These are phyloP conservation scores for Zea luxurians DNA, from an alignment of 176 grass and related monocot genomes.

Conservation along the genomic window DNA sequence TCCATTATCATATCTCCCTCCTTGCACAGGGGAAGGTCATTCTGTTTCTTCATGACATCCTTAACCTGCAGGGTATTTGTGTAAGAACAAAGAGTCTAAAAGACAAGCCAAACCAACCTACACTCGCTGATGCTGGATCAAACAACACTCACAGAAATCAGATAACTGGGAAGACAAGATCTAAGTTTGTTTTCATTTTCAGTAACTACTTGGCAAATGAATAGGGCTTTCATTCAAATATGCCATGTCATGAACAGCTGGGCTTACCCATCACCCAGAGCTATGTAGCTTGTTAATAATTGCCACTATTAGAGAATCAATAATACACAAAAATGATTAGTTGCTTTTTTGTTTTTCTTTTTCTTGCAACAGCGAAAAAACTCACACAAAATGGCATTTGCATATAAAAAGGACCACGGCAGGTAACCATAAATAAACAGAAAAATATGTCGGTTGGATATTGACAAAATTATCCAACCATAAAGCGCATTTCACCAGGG, in stretches of 20 bases:
- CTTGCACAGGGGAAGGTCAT: constrained; percentile 87
- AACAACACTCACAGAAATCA: not conserved
- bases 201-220: constrained; percentile 11
- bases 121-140: not conserved
- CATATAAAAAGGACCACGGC: not conserved
- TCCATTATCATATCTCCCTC: constrained; percentile 98
- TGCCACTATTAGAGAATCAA: not conserved
- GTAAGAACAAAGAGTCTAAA: not conserved
- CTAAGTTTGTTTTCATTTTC: not conserved
- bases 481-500: not conserved
- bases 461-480: constrained; percentile 2
- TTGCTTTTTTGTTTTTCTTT: not conserved
- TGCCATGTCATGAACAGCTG: constrained; percentile 1
- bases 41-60: constrained; percentile 98
- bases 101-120: not conserved
- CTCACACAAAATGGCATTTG: not conserved
- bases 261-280: not conserved
- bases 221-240: constrained; percentile 22
- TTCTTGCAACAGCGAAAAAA: not conserved
- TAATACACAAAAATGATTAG: not conserved
- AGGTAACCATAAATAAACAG: not conserved
- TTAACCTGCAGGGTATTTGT: constrained; percentile 63
- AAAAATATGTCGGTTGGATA: not conserved
- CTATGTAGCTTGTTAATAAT: not conserved
- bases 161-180: not conserved